These are phyloP conservation scores for Aeschynomene evenia DNA, from an alignment of 306 rosid genomes.

Conservation along the genomic window DNA sequence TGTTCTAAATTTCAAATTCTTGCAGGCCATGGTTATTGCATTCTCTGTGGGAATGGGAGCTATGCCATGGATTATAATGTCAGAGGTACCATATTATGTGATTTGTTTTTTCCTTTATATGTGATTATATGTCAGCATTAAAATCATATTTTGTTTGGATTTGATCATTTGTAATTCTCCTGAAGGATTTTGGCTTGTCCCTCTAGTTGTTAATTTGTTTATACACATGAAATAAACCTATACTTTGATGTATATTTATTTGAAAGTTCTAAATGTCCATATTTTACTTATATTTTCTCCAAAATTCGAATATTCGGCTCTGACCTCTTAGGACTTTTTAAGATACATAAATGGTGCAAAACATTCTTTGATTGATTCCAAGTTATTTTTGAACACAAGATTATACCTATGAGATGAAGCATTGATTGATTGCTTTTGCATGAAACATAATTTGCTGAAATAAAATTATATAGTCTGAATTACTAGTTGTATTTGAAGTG, in stretches of 20 bases:
- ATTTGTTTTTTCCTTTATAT: not conserved
- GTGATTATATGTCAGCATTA: too few relatives aligned
- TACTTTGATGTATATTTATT: not conserved
- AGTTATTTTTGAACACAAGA: not conserved
- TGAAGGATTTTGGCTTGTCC: not conserved
- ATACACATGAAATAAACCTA: not conserved
- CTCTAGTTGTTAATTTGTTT: constrained; percentile 1
- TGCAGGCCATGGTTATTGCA: constrained; percentile 75
- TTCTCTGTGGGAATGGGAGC: constrained; percentile 95
- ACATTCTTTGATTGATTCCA: not conserved
- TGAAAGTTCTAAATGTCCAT: not conserved
- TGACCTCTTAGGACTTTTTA: not conserved
- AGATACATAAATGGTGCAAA: not conserved
- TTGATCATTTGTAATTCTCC: not conserved
- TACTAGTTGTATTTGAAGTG: constrained; percentile 26
- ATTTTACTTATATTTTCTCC: not conserved
- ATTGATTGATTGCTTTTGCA: constrained; percentile 7
- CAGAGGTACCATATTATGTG: constrained; percentile 67
- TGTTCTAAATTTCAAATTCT: constrained; percentile 27
- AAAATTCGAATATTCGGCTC: not conserved
- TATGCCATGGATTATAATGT: constrained; percentile 99
- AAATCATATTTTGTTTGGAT: not conserved
- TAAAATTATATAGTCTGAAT: not conserved
- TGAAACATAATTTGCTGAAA: not conserved
- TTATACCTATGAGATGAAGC: not conserved